Evolutionary conservation across 2,329 filamentous ascomycete genomes (phyloP), one percentile per base, ranked within the genome.

Genomic region (Penicillium sp.): DNA sequence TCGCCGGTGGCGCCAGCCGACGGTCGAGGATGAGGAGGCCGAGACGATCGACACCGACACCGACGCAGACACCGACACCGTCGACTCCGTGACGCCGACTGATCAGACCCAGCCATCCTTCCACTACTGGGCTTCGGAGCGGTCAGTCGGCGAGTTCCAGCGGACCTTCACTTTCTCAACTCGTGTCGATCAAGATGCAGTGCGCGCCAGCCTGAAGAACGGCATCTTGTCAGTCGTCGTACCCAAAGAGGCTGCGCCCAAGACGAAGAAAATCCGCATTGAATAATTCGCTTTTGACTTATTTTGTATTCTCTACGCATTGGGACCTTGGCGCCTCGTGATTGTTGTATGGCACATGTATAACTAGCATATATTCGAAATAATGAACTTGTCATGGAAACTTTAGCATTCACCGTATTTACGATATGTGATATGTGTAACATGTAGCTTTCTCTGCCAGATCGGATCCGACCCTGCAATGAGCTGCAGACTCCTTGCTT

Each of bases 161-260:
- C 75, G 82, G 49, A 73, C 71, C 5, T 85, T 85, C 66, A 74
- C 69, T 46, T 85, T 85, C 71, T 77, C 81, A 1, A 70, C 72
- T 1, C 71, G 78, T 18, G 76, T 85, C 25, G 76, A 85, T 57
- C 81, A 84, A 64, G 80, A 85, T 44, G 71, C 65, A 18, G 82
- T 85, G 56, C 81, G 77, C 66, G 82, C 82, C 7, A 80, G 73
- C 52, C 63, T 85, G 67, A 83, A 79, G 72, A 78, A 85, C 61
- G 82, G 82, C 11, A 77, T 85, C 43, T 66, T 85, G 47, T 77
- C 72, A 25, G 74, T 85, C 28, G 59, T 78, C 13, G 76, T 85
- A 6, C 82, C 82, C 0, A 84, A 85, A 68, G 76, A 77, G 43
- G 60, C 74, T 46, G 73, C 74, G 14, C 76, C 76, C 9, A 69